These are phyloP conservation scores for Boletus rubroflammeus DNA, from an alignment of 768 basidiomycete species.

Conservation along the genomic window DNA sequence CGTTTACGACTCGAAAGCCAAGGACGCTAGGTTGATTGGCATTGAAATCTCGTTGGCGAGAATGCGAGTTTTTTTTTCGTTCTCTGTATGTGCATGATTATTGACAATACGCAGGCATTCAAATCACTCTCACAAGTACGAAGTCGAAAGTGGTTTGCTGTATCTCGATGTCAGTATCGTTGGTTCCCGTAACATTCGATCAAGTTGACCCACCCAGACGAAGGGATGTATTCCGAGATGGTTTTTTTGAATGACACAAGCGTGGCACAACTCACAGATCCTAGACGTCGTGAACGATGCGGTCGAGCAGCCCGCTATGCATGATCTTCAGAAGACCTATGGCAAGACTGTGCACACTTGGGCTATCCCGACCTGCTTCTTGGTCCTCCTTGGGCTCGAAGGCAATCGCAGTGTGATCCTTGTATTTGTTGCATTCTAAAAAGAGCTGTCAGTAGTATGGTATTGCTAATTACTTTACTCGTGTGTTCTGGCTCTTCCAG, in stretches of 20 bases:
- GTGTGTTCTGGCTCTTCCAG: neutral
- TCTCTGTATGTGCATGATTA: neutral
- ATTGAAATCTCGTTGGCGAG: constrained; percentile 49
- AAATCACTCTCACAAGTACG: constrained; percentile 42
- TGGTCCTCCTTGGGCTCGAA: no score
- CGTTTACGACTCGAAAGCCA: constrained; percentile 40
- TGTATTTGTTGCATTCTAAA: neutral
- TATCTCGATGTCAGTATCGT: constrained; percentile 26
- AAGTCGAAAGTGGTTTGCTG: constrained; percentile 37
- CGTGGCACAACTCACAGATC: neutral
- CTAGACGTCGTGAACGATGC: constrained; percentile 31
- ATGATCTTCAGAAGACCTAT: constrained; percentile 44
- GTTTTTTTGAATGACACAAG: neutral
- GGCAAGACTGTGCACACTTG: constrained; percentile 45
- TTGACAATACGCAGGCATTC: constrained; percentile 31
- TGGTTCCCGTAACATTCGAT: neutral
- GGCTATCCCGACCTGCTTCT: constrained; percentile 38
- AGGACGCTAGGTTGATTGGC: constrained; percentile 47
- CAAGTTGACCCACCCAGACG: constrained; percentile 8
- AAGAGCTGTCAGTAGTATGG: neutral
- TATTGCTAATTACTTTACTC: neutral
- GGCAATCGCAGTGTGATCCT: no score
- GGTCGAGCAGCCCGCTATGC: constrained; percentile 40
- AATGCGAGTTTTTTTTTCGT: constrained; percentile 13
- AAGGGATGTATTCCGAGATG: constrained; percentile 27